Evolutionary conservation across 371 early-diverging fungal species (phyloP).

Genomic region (Mucor velutinosus): DNA sequence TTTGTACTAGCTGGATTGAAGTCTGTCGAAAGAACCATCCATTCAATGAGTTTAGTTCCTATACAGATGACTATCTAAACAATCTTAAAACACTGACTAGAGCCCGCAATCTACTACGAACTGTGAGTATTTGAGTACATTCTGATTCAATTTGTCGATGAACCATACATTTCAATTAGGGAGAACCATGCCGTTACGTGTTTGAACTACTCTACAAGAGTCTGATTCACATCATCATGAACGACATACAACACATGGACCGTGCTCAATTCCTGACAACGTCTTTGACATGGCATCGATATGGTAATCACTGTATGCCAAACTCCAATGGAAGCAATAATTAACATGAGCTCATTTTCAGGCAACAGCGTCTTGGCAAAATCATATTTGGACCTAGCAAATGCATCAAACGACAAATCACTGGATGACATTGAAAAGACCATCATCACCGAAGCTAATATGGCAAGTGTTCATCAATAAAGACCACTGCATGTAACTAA

Average conservation of each 20-base stretch:
- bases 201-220: slow-evolving; percentile 23
- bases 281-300: slow-evolving; percentile 25
- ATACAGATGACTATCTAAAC: slow-evolving; percentile 10
- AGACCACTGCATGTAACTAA: neutral
- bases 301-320: slow-evolving; percentile 13
- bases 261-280: slow-evolving; percentile 23
- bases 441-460: slow-evolving; percentile 22
- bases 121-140: neutral
- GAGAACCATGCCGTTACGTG: slow-evolving; percentile 19
- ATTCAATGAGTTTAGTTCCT: slow-evolving; percentile 4
- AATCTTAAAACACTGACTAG: slow-evolving; percentile 7
- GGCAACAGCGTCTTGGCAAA: slow-evolving; percentile 22
- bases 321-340: neutral
- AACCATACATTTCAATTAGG: slow-evolving; percentile 8
- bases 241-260: slow-evolving; percentile 25
- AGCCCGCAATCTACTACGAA: slow-evolving; percentile 10
- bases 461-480: slow-evolving; percentile 20
- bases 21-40: slow-evolving; percentile 16
- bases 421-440: slow-evolving; percentile 36
- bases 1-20: slow-evolving; percentile 16
- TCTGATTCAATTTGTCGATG: no score
- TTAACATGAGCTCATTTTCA: neutral
- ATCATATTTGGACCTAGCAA: slow-evolving; percentile 27
- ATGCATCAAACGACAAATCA: slow-evolving; percentile 11
- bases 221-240: slow-evolving; percentile 18